Evolutionary conservation across 257 asterid genomes (phyloP), one percentile per base, ranked within the genome.

Genomic region (Solanum megistacrolobum): DNA sequence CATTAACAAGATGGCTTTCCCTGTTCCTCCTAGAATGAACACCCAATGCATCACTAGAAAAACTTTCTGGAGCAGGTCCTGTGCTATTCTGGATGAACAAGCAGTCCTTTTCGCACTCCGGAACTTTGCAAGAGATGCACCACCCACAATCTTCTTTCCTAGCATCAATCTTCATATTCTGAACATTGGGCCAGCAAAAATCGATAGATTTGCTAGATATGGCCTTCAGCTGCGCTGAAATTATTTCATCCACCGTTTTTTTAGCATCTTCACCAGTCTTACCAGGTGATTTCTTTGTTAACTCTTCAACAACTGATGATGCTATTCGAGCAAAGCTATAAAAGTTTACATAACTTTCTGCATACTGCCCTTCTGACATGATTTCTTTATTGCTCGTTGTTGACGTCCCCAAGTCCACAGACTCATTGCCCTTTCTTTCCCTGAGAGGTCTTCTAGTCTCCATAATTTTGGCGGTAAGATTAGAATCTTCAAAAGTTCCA

Each of bases 121-220:
- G 95, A 87, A 65, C 89, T 92, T 91, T 91, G 92, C 99, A 96
- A 89, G 93, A 88, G 90, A 92, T 91, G 92, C 99, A 96, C 99
- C 99, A 96, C 79, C 99, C 99, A 92, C 99, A 96, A 87, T 90
- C 92, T 91, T 96, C 99, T 91, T 94, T 95, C 90, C 92, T 89
- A 72, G 87, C 84, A 88, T 87, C 91, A 87, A 85, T 88, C 65
- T 85, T 89, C 48, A 89, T 74, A 39, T 87, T 87, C 25, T 86
- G 93, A 75, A 90, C 87, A 90, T 93, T 93, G 87, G 98, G 92
- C 98, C 98, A 95, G 87, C 91, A 91, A 89, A 96, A 96, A 35
- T 91, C 92, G 41, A 92, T 86, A 90, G 86, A 92, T 83, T 94
- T 93, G 74, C 91, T 91, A 18, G 95, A 91, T 87, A 95, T 93